A percentile compares a stretch with the other conserved stretches of the same genome.
Conservation (phyloP, 208 protist species). For the Trypanosoma congolense region DNA sequence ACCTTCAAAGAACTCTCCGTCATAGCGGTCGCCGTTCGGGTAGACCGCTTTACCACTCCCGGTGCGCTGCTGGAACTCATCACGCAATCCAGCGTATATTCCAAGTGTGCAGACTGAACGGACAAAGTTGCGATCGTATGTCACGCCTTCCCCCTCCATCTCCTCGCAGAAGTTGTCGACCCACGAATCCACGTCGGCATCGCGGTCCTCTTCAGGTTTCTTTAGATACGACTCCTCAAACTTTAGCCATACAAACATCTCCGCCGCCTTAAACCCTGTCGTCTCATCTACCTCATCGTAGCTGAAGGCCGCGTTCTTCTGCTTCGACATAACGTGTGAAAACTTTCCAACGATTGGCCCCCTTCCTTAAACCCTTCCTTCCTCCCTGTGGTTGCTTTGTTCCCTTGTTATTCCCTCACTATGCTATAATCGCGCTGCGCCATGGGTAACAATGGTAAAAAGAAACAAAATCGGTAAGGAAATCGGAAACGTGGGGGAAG, state of each 20-base stretch:
- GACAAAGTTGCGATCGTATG: slow-evolving; percentile 70
- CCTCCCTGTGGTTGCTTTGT: not conserved
- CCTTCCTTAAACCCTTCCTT: not conserved
- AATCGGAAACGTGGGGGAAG: too few relatives aligned
- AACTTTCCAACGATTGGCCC: too few relatives aligned
- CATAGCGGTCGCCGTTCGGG: slow-evolving; percentile 78
- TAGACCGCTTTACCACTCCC: slow-evolving; percentile 83
- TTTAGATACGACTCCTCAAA: slow-evolving; percentile 61
- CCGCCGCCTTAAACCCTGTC: slow-evolving; percentile 78
- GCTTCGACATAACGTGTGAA: slow-evolving; percentile 18
- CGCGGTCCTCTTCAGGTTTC: slow-evolving; percentile 48
- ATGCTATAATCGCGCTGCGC: too few relatives aligned
- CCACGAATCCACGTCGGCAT: slow-evolving; percentile 72
- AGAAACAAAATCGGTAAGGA: too few relatives aligned
- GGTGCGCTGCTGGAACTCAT: slow-evolving; percentile 88
- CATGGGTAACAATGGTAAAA: too few relatives aligned
- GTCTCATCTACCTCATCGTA: slow-evolving; percentile 74
- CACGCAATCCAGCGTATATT: slow-evolving; percentile 82
- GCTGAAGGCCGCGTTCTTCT: slow-evolving; percentile 38
- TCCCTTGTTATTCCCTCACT: too few relatives aligned
- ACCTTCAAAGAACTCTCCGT: slow-evolving; percentile 86
- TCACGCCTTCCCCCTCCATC: slow-evolving; percentile 46
- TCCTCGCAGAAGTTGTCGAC: slow-evolving; percentile 71
- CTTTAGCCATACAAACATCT: slow-evolving; percentile 72
- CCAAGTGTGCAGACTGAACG: slow-evolving; percentile 72